Base-by-base conservation (phyloP, 805 yeast genomes). In the Isabelozyma rhagii region DNA sequence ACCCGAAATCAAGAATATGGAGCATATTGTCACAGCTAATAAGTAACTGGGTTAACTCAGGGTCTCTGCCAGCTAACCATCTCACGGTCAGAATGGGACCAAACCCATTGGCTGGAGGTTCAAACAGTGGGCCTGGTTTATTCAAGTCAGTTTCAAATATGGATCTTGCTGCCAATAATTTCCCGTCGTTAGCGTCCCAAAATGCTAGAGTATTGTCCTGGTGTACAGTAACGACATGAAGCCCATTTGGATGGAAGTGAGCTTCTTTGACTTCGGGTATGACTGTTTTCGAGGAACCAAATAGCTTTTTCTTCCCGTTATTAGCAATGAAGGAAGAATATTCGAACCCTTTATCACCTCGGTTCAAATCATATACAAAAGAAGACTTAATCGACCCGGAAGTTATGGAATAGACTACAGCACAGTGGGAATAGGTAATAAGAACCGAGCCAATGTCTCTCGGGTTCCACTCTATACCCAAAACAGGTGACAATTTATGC, bases 231-330 rank as follows among this genome's bases (percentile, higher is more conserved):
- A 88, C 77, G 3, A 89, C 69, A 62, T 92, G 96, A 43, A 91
- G 77, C 0, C 98, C 97, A 61, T 90, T 90, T 2, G 99, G 99
- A 66, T 93, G 97, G 81, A 89, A 94, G 34, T 81, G 72, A 0
- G 96, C 84, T 45, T 83, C 78, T 4, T 48, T 54, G 27, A 73
- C 41, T 43, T 64, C 70, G 6, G 66, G 60, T 3, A 66, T 51
- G 4, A 73, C 64, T 18, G 64, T 72, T 46, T 69, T 72, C 3
- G 68, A 61, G 9, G 66, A 60, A 4, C 74, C 72, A 51, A 74
- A 74, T 27, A 73, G 47, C 53, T 71, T 71, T 56, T 66, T 69
- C 54, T 74, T 72, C n/a, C 74, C 75, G 4, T 71, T 74, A 39
- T 64, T 70, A 17, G 65, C 66, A 5, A 69, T 51, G 39, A 48